Conservation (phyloP, 2,329 filamentous ascomycete genomes). For the Alternaria infectoria region DNA sequence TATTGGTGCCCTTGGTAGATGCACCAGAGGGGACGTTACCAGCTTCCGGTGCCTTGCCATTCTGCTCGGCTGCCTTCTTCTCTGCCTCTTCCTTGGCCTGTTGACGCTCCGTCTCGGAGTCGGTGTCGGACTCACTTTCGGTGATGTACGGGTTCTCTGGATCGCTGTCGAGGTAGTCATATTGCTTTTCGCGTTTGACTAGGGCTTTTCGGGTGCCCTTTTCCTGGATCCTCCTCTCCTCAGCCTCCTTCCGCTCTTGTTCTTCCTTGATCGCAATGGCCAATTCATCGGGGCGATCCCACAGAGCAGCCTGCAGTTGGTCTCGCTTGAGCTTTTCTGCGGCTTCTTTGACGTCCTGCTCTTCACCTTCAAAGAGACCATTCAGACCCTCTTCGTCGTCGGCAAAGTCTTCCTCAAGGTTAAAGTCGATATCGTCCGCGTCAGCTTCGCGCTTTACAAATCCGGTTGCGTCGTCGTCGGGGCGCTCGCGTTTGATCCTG, state of each 20-base stretch:
- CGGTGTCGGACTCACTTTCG: conserved; percentile 46
- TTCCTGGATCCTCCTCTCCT: conserved; percentile 72
- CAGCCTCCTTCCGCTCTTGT: conserved; percentile 70
- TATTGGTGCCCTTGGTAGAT: conserved; percentile 73
- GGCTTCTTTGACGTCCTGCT: conserved; percentile 67
- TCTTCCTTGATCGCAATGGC: conserved; percentile 70
- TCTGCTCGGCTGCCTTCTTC: conserved; percentile 53
- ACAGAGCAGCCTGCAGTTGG: conserved; percentile 86
- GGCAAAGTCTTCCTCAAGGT: conserved; percentile 75
- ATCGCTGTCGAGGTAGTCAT: conserved; percentile 85
- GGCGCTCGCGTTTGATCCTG: conserved; percentile 41
- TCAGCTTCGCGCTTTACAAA: conserved; percentile 60
- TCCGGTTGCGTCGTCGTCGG: conserved; percentile 50
- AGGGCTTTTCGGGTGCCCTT: conserved; percentile 82
- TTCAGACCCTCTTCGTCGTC: conserved; percentile 74
- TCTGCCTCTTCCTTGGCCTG: conserved; percentile 64
- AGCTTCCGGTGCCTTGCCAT: conserved; percentile 56
- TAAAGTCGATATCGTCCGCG: conserved; percentile 70
- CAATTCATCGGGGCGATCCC: conserved; percentile 65
- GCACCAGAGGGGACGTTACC: conserved; percentile 58
- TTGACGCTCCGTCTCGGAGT: conserved; percentile 69
- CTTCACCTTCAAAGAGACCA: conserved; percentile 50
- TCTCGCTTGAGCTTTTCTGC: conserved; percentile 72
- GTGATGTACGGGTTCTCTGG: conserved; percentile 58
- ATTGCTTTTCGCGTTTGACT: conserved; percentile 83